phyloP scores from a whole-genome alignment of 345 rosid genomes.

The Sapria himalayana region DNA sequence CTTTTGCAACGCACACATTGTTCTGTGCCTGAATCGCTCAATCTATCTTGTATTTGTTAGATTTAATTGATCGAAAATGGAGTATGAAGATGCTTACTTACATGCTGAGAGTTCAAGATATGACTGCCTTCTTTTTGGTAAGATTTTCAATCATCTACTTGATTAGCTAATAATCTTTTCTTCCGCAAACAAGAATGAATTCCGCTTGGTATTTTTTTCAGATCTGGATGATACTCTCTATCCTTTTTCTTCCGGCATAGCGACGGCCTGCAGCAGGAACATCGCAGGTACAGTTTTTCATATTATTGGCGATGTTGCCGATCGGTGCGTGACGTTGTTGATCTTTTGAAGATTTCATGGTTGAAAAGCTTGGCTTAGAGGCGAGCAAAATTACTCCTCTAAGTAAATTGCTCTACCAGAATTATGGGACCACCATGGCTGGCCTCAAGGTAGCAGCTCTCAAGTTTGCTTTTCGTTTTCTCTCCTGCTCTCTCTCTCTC shows the following conservation, averaged over 20 bases:
- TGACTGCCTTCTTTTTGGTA: slow-evolving; percentile 71
- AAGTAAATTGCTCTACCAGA: slow-evolving; percentile 59
- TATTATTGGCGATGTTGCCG: no score
- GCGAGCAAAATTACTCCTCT: slow-evolving; percentile 33
- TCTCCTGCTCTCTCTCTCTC: neutral
- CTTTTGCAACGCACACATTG: no score
- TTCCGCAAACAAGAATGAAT: neutral
- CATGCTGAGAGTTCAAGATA: slow-evolving; percentile 24
- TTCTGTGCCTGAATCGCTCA: no score
- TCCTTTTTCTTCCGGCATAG: slow-evolving; percentile 45
- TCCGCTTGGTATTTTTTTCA: slow-evolving; percentile 10
- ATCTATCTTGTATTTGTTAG: neutral
- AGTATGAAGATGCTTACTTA: slow-evolving; percentile 25
- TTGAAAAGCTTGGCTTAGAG: slow-evolving; percentile 60
- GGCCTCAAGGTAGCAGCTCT: slow-evolving; percentile 68
- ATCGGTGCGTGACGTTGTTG: no score
- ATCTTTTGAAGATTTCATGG: slow-evolving; percentile 46
- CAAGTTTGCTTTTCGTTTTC: neutral
- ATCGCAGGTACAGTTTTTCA: slow-evolving; percentile 30
- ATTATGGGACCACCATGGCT: slow-evolving; percentile 98
- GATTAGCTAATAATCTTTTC: neutral
- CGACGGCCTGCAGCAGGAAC: slow-evolving; percentile 31
- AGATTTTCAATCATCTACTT: slow-evolving; percentile 5
- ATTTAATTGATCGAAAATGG: slow-evolving; percentile 17
- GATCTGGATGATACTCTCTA: slow-evolving; percentile 94